These are phyloP conservation scores for Phascolomyces articulosus DNA, from an alignment of 371 early-diverging fungal genomes.

Conservation along the genomic window DNA sequence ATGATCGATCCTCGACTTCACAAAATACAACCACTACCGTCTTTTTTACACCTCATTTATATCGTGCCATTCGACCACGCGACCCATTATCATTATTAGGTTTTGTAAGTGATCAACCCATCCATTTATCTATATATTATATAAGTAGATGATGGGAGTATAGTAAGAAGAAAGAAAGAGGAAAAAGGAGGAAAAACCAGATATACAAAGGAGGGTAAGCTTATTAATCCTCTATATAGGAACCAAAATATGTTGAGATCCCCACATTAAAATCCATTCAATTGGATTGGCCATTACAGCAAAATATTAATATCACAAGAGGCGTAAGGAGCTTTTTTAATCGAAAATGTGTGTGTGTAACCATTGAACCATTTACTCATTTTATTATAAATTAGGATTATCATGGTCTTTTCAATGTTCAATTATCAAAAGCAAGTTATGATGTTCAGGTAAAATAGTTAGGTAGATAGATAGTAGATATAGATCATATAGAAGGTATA, in stretches of 20 bases:
- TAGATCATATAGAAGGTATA: too few species aligned
- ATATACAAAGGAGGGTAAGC: too few species aligned
- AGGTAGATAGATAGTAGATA: too few species aligned
- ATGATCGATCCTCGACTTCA: conserved; percentile 25
- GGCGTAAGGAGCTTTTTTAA: conserved; percentile 12
- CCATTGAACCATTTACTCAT: not conserved
- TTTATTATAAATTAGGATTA: conserved; percentile 20
- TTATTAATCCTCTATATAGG: conserved; percentile 16
- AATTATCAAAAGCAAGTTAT: conserved; percentile 31
- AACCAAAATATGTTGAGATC: conserved; percentile 34
- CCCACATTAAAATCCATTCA: conserved; percentile 27
- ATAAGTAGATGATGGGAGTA: too few species aligned
- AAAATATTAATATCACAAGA: conserved; percentile 16
- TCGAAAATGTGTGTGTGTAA: not conserved
- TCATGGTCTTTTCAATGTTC: conserved; percentile 36
- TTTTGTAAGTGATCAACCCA: conserved; percentile 26
- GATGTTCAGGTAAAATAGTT: conserved; percentile 32
- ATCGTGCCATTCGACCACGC: conserved; percentile 32
- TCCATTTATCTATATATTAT: not conserved
- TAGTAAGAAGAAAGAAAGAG: not conserved
- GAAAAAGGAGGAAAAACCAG: too few species aligned
- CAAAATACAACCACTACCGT: conserved; percentile 29
- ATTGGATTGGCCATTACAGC: conserved; percentile 34
- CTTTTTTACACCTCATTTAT: conserved; percentile 28
- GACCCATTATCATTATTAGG: conserved; percentile 34